phyloP scores from a whole-genome alignment of 192 early-diverging fungal genomes.

The Rhizoclosmatium globosum region DNA sequence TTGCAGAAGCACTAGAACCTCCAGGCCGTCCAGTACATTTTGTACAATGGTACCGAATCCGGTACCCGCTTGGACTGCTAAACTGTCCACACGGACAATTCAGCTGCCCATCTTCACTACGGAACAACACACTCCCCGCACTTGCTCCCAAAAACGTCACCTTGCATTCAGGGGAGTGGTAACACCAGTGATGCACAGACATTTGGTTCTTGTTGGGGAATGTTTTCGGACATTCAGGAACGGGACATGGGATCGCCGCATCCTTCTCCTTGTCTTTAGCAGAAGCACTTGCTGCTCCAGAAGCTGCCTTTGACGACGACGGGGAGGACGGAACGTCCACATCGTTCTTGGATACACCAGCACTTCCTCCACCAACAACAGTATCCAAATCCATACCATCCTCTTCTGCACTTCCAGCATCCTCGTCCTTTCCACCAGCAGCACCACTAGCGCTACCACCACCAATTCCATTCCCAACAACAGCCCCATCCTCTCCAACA shows the following conservation, averaged over 20 bases:
- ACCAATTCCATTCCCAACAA: not conserved
- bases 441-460: no score
- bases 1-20: not conserved
- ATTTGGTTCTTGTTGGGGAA: conserved; percentile 18
- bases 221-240: not conserved
- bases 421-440: no score
- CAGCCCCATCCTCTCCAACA: not conserved
- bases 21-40: not conserved
- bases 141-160: not conserved
- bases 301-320: no score
- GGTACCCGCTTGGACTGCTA: not conserved
- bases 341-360: no score
- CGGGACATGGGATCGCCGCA: not conserved
- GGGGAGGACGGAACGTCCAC: no score
- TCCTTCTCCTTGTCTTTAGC: no score
- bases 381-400: not conserved
- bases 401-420: not conserved
- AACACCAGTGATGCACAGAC: conserved; percentile 5
- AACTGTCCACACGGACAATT: not conserved
- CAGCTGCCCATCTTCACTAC: not conserved
- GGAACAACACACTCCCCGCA: not conserved
- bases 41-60: not conserved
- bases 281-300: no score
- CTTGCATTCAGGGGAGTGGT: not conserved
- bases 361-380: no score